Evolutionary conservation across 495 filamentous ascomycete species (phyloP).

Genomic region (Astrothelium subdiscretum): DNA sequence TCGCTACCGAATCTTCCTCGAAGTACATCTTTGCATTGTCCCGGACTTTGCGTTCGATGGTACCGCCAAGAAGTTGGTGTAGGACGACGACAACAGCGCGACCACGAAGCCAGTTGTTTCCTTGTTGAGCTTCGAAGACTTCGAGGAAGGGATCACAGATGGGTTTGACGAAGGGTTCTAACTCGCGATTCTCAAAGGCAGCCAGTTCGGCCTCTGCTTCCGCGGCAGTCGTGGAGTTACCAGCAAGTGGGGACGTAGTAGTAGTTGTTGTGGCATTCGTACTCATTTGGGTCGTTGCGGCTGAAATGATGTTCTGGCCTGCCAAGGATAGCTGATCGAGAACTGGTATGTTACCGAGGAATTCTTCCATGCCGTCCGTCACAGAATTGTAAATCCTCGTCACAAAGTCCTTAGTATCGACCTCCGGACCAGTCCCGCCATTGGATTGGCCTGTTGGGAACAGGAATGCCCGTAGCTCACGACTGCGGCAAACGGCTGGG

Average conservation of each 20-base stretch:
- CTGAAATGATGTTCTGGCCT: conserved; percentile 84
- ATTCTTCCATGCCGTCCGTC: conserved; percentile 95
- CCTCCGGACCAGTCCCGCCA: conserved; percentile 34
- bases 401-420: conserved; percentile 78
- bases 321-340: conserved; percentile 89
- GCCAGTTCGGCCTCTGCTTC: conserved; percentile 93
- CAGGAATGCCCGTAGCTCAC: conserved; percentile 88
- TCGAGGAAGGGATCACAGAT: conserved; percentile 97
- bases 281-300: conserved; percentile 66
- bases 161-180: conserved; percentile 93
- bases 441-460: conserved; percentile 61
- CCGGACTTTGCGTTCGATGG: conserved; percentile 84
- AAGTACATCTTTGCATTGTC: conserved; percentile 60
- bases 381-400: conserved; percentile 92
- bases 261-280: conserved; percentile 34
- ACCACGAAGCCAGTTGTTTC: conserved; percentile 89
- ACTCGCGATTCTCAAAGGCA: conserved; percentile 80
- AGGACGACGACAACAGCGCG: conserved; percentile 82
- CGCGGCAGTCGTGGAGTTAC: conserved; percentile 56
- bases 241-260: conserved; percentile 32
- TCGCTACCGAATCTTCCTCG: conserved; percentile 66
- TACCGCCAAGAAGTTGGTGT: conserved; percentile 65
- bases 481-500: conserved; percentile 87
- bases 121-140: conserved; percentile 82
- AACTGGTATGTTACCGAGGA: conserved; percentile 87